A percentile compares a stretch with the other conserved stretches of the same genome.
Evolutionary conservation across 257 asterid genomes (phyloP).

Genomic region (Plectranthus barbatus): DNA sequence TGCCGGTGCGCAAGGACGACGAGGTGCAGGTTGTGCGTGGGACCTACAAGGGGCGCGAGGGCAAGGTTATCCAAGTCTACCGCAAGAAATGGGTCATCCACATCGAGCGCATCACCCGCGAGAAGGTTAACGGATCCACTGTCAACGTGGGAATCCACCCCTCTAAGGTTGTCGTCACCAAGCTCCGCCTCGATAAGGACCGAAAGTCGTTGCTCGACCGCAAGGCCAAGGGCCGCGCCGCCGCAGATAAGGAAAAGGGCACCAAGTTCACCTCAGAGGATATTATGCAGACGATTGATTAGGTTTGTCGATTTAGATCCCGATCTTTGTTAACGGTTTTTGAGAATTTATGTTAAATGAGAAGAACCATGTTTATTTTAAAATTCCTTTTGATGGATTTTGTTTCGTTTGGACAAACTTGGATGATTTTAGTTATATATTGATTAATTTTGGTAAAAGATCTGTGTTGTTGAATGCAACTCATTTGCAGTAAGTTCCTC

Average conservation of each 20-base stretch:
- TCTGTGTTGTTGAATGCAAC: too few species aligned
- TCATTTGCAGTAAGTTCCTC: too few species aligned
- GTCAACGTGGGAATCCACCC: too few species aligned
- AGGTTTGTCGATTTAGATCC: constrained; percentile 13
- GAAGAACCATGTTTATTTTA: not conserved
- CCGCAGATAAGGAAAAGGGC: constrained; percentile 67
- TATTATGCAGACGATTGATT: constrained; percentile 59
- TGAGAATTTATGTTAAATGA: too few species aligned
- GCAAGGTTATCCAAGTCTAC: constrained; percentile 58
- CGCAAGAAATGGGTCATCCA: constrained; percentile 76
- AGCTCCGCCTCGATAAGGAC: constrained; percentile 65
- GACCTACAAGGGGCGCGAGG: too few species aligned
- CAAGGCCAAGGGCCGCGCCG: constrained; percentile 70
- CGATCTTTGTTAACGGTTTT: not conserved
- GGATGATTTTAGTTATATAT: too few species aligned
- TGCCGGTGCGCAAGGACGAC: too few species aligned
- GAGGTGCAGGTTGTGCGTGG: constrained; percentile 74
- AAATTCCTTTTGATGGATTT: constrained; percentile 3
- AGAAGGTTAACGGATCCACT: too few species aligned
- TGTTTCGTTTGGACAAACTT: not conserved
- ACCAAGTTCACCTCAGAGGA: constrained; percentile 63
- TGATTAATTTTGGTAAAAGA: too few species aligned
- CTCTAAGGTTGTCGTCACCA: constrained; percentile 51
- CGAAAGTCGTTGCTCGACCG: constrained; percentile 56
- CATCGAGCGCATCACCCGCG: constrained; percentile 61